Conservation (phyloP, 2,329 filamentous ascomycete genomes). For the Ophiostoma triangulosporum region DNA sequence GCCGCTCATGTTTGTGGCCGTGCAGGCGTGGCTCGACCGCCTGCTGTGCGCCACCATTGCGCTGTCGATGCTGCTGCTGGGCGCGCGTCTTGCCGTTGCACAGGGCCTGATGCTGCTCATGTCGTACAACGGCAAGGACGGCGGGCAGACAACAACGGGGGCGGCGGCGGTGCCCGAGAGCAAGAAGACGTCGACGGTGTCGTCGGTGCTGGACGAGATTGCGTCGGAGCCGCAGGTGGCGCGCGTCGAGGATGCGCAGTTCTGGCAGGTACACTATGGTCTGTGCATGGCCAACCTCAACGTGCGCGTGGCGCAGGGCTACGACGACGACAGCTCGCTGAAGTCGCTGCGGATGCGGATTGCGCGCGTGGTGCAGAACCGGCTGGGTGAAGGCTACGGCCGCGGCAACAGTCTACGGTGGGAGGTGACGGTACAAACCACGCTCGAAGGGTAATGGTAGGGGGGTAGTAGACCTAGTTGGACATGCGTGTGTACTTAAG, state of each 20-base stretch:
- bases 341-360: constrained; percentile 63
- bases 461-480: not conserved
- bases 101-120: constrained; percentile 92
- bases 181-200: constrained; percentile 27
- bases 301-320: constrained; percentile 51
- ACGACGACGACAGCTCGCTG: constrained; percentile 60
- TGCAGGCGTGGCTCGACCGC: constrained; percentile 74
- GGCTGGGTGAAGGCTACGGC: constrained; percentile 79
- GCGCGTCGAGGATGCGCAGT: constrained; percentile 76
- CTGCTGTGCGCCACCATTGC: constrained; percentile 71
- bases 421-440: constrained; percentile 85
- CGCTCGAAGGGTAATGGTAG: constrained; percentile 19
- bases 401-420: constrained; percentile 65
- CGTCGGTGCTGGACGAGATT: constrained; percentile 72
- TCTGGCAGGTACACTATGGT: constrained; percentile 98
- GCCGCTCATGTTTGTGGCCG: constrained; percentile 65
- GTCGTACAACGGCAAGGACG: constrained; percentile 49
- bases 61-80: constrained; percentile 76
- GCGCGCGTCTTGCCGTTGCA: constrained; percentile 67
- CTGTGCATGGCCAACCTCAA: constrained; percentile 92
- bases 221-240: constrained; percentile 64
- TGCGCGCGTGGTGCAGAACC: constrained; percentile 65
- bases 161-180: not conserved
- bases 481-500: not conserved
- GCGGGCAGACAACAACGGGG: not conserved